These are phyloP conservation scores for Gremmenia infestans DNA, from an alignment of 2,329 filamentous ascomycete species.

Conservation along the genomic window DNA sequence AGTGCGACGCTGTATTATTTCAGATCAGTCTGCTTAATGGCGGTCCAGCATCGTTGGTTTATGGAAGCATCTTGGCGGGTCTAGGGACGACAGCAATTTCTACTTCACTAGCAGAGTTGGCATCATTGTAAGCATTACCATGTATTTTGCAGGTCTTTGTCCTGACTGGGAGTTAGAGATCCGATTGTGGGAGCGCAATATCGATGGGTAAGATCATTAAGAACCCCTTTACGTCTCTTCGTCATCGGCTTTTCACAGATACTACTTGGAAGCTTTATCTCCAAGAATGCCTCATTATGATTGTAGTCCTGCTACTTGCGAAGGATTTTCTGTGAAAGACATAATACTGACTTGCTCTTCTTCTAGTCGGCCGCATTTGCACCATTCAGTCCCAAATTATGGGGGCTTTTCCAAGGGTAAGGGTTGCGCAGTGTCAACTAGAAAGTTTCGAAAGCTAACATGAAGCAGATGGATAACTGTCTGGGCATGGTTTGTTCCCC, in stretches of 20 bases:
- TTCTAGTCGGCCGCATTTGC: slow-evolving; percentile 9
- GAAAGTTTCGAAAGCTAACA: background rate
- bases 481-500: background rate
- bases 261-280: no score
- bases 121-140: slow-evolving; percentile 1
- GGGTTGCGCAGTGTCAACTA: background rate
- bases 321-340: no score
- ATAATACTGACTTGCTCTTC: no score
- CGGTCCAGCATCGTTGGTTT: slow-evolving; percentile 12
- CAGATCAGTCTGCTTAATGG: slow-evolving; percentile 12
- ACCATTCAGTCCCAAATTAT: slow-evolving; percentile 6
- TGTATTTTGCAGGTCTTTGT: no score
- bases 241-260: no score
- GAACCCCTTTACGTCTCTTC: no score
- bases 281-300: no score
- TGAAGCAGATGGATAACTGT: slow-evolving; percentile 3
- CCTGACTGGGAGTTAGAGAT: background rate
- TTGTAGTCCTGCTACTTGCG: no score
- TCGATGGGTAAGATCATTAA: background rate
- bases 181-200: slow-evolving; percentile 10
- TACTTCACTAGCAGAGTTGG: slow-evolving; percentile 14
- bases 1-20: slow-evolving; percentile 7
- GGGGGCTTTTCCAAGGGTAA: slow-evolving; percentile 11
- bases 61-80: slow-evolving; percentile 6
- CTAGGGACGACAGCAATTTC: slow-evolving; percentile 6